phyloP scores from a whole-genome alignment of 257 asterid genomes.

The Solanum habrochaites region DNA sequence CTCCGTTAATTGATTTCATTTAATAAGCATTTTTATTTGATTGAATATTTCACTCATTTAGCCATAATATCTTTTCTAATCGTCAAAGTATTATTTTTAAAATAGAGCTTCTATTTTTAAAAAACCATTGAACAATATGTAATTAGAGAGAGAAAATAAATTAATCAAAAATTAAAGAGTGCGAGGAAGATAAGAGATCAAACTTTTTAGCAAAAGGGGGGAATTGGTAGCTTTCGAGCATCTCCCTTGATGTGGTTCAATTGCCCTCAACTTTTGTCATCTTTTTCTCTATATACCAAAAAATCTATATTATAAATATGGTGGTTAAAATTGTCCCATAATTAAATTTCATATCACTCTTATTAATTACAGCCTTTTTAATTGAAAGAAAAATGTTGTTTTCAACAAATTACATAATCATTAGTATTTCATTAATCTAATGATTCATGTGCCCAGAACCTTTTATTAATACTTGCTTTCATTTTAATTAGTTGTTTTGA shows the following conservation, averaged over 20 bases:
- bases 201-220: constrained; percentile 49
- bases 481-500: too few relatives aligned
- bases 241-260: constrained; percentile 30
- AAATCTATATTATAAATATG: not conserved
- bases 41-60: not conserved
- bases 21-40: not conserved
- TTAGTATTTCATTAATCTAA: too few relatives aligned
- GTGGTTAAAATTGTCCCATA: not conserved
- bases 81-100: not conserved
- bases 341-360: not conserved
- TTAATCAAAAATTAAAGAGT: not conserved
- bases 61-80: not conserved
- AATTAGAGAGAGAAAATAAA: not conserved
- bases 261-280: constrained; percentile 28
- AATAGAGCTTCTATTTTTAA: not conserved
- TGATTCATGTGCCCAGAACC: too few relatives aligned
- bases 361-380: not conserved
- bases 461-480: too few relatives aligned
- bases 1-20: not conserved
- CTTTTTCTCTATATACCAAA: constrained; percentile 21
- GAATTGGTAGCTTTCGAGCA: constrained; percentile 25
- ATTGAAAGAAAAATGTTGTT: too few relatives aligned
- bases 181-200: not conserved
- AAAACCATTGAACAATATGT: not conserved
- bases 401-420: too few relatives aligned